Base-by-base conservation (phyloP, 106 monocot species). In the Dendrobium huoshanense region DNA sequence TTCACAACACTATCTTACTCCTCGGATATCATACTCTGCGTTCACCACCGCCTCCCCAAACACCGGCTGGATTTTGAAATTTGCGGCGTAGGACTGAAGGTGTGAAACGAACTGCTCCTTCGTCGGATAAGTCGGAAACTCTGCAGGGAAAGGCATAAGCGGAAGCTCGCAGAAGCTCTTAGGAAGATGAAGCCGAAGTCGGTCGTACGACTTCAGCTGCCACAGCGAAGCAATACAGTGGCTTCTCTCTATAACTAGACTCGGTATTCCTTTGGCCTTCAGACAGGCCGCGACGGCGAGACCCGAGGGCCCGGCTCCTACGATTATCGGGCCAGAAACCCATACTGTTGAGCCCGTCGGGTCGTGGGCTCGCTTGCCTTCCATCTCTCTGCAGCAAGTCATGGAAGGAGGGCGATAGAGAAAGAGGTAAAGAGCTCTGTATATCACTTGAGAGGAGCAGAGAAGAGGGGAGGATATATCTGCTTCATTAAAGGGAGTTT, bases 151-250 rank as follows among this genome's bases (percentile, higher is more conserved):
- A 6, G 80, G 77, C 77, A 72, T 77, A 19, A 85, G 20, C 5
- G 85, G 85, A 5, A 85, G 85, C 81, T 85, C 80, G 58, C 85
- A 85, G 77, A 85, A 85, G 29, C 72, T 22, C 72, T 85, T 85
- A 19, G 85, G 85, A 11, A 85, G 72, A 43, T 85, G 85, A 17
- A 85, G 81, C 19, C 85, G 77, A 18, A 85, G 85, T 54, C 85
- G 80, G 77, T 81, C 85, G 77, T 85, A 85, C 15, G 85, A 81
- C 55, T 25, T 77, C 17, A 76, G 80, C 70, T 77, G 85, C 85
- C 85, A 85, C 2, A 85, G 72, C 10, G 85, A 80, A 3, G 80
- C 85, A 77, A 85, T 81, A 75, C 85, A 85, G 70, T 41, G 42
- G 48, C 80, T 65, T n/a, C 85, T 77, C 67, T 85, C 85, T 68